Conservation (phyloP, 305 asterid species). For the Withania somnifera region DNA sequence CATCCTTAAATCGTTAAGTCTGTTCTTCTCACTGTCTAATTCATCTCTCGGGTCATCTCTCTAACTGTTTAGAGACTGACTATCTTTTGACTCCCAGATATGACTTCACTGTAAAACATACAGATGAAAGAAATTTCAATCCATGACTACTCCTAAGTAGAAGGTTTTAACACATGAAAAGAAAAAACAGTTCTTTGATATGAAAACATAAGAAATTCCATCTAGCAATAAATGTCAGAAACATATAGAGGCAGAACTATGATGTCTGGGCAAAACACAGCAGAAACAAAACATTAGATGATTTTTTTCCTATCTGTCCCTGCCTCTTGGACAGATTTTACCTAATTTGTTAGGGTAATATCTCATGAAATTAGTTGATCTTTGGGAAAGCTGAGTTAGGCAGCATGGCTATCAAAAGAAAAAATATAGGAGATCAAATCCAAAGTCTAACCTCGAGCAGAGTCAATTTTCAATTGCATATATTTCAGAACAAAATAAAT, state of each 20-base stretch:
- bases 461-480: no score
- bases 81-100: not conserved
- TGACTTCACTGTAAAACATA: slow-evolving; percentile 1
- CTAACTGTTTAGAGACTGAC: not conserved
- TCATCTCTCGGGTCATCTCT: not conserved
- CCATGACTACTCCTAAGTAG: not conserved
- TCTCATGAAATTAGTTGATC: no score
- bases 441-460: not conserved
- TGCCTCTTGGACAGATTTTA: no score
- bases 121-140: not conserved
- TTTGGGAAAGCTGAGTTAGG: no score
- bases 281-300: no score
- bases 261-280: no score
- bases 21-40: not conserved
- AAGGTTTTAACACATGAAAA: slow-evolving; percentile 14
- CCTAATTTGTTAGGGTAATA: no score
- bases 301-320: no score
- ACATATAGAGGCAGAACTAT: not conserved
- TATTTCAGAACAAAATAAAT: no score
- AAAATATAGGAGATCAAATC: not conserved
- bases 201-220: not conserved
- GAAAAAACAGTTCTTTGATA: not conserved
- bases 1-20: slow-evolving; percentile 22
- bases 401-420: not conserved
- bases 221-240: slow-evolving; percentile 24